Evolutionary conservation across 2,329 filamentous ascomycete species (phyloP).

Genomic region (Aspergillus quadricinctus): DNA sequence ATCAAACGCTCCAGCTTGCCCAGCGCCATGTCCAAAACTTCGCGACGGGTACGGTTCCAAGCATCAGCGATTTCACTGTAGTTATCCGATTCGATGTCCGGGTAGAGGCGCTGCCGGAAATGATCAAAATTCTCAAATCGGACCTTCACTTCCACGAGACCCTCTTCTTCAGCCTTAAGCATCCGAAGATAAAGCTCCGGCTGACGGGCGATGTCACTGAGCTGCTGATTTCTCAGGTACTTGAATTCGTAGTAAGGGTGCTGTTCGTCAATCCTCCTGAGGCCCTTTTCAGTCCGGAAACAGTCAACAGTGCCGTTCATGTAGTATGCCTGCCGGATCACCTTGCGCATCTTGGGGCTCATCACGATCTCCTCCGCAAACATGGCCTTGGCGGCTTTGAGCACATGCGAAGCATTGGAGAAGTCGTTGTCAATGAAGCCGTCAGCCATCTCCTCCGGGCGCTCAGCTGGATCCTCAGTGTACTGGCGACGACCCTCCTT

Average conservation of each 20-base stretch:
- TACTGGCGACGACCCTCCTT: constrained; percentile 73
- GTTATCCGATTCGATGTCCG: constrained; percentile 89
- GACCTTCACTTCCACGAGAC: constrained; percentile 79
- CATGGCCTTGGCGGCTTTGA: constrained; percentile 77
- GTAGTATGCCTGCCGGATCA: constrained; percentile 79
- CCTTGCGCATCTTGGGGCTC: constrained; percentile 84
- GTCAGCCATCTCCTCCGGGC: constrained; percentile 84
- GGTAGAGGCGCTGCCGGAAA: constrained; percentile 72
- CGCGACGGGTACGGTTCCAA: constrained; percentile 85
- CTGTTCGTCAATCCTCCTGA: constrained; percentile 88
- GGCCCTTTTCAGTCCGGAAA: constrained; percentile 85
- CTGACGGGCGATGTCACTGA: constrained; percentile 72
- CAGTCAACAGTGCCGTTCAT: constrained; percentile 80
- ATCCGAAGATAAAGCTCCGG: constrained; percentile 94
- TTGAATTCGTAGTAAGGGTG: constrained; percentile 98
- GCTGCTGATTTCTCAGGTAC: constrained; percentile 85
- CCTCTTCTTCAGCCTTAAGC: constrained; percentile 94
- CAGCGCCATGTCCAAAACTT: constrained; percentile 77
- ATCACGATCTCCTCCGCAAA: constrained; percentile 86
- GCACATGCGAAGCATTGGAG: constrained; percentile 67
- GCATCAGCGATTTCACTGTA: constrained; percentile 91
- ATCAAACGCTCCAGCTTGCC: constrained; percentile 78
- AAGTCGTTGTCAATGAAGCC: constrained; percentile 68
- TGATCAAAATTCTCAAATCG: constrained; percentile 69
- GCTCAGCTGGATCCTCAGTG: constrained; percentile 75